Conservation (phyloP, 495 filamentous ascomycete species). For the Durotheca rogersii region DNA sequence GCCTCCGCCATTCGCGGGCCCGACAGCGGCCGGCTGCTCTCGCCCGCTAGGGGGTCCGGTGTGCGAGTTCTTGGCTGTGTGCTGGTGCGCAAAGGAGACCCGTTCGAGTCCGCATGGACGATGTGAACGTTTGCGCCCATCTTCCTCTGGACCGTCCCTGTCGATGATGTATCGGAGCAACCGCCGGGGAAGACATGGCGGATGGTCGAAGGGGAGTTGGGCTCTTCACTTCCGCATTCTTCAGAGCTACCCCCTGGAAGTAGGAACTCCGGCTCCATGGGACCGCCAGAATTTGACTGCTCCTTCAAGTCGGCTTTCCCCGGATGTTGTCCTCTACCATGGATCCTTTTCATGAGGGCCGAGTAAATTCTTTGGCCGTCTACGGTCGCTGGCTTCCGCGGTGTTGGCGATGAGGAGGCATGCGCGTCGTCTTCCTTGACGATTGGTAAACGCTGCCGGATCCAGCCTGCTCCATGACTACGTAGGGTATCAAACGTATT, state of each 20-base stretch:
- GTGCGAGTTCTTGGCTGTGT: background rate
- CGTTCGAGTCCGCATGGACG: background rate
- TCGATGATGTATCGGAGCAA: conserved; percentile 11
- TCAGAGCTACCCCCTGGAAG: conserved; percentile 38
- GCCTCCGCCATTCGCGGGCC: conserved; percentile 4
- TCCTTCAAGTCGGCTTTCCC: conserved; percentile 33
- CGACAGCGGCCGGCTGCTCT: background rate
- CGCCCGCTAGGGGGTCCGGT: conserved; percentile 3
- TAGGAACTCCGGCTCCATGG: conserved; percentile 35
- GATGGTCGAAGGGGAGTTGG: conserved; percentile 35
- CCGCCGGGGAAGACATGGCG: conserved; percentile 34
- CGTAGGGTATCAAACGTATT: conserved; percentile 46
- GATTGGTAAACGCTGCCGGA: conserved; percentile 61
- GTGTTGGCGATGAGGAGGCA: conserved; percentile 38
- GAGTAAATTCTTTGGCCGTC: conserved; percentile 70
- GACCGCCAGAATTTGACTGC: conserved; percentile 25
- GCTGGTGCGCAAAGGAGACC: background rate
- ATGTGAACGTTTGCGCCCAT: background rate
- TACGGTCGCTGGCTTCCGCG: conserved; percentile 38
- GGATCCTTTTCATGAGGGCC: conserved; percentile 69
- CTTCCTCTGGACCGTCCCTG: conserved; percentile 4
- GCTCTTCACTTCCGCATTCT: background rate
- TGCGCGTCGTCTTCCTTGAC: conserved; percentile 64
- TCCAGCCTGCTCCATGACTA: conserved; percentile 45
- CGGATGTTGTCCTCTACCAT: conserved; percentile 38